Base-by-base conservation (phyloP, 331 rosid genomes). In the Cucumis variabilis region DNA sequence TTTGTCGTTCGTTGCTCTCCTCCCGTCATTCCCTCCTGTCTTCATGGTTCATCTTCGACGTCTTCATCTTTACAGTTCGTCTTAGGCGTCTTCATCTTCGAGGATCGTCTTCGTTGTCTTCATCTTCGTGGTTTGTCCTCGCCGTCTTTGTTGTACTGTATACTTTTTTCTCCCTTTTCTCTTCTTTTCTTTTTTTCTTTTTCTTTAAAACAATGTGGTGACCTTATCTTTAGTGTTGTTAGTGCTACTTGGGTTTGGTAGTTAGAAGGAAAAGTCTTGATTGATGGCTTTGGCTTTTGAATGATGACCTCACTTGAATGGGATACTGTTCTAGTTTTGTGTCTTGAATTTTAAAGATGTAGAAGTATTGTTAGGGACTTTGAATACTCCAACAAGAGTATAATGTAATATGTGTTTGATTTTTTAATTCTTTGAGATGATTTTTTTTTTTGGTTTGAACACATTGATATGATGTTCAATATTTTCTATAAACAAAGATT, bases 201-300 rank as follows among this genome's bases (percentile, higher is more conserved):
- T 9, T 50, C 77, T 77, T 48, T 48, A 55, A 55, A 55, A 55
- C 2, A 1, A 23, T 66, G 60, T 84, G 23, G 58, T 37, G 63
- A 84, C 79, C 77, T 44, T 66, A 48, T 50, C 79, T 81, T 81
- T 58, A 81, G 85, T 84, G 83, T 78, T 53, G 82, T 67, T 68
- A 93, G 88, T 92, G 92, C 82, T 90, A 86, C 93, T 89, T 92
- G 88, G 89, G 79, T 89, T 92, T 81, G 88, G 90, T 87, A 81
- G 85, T 58, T 60, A 51, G 92, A 89, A 74, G 86, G 83, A 86
- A 80, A 88, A 75, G 89, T 90, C 91, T 91, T 90, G 82, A 4
- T 79, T 53, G 83, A 51, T 62, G 67, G 84, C 66, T 79, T 79
- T 53, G 84, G 67, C 68, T 51, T 79, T 88, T 80, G 93, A 76